Conservation (phyloP, 495 filamentous ascomycete species). For the Mycothermus thermophilus region DNA sequence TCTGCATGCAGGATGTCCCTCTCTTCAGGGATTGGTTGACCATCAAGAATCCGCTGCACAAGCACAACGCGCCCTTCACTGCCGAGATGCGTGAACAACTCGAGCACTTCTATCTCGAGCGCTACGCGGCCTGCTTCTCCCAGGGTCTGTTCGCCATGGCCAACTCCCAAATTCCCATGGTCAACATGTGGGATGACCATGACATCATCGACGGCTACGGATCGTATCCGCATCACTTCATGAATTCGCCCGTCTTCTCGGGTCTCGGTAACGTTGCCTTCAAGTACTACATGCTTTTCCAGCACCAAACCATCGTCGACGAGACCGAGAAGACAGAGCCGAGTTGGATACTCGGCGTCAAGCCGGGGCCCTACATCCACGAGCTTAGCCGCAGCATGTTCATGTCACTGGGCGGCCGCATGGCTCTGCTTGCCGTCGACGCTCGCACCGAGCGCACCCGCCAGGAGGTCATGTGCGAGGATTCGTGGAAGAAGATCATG, state of each 20-base stretch:
- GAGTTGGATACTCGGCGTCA: constrained; percentile 72
- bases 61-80: constrained; percentile 60
- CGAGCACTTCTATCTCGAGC: constrained; percentile 71
- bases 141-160: constrained; percentile 88
- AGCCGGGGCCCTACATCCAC: constrained; percentile 80
- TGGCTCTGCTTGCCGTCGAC: constrained; percentile 78
- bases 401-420: constrained; percentile 61
- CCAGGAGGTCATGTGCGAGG: constrained; percentile 63
- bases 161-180: constrained; percentile 90
- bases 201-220: constrained; percentile 97
- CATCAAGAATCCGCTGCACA: constrained; percentile 65
- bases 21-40: constrained; percentile 71
- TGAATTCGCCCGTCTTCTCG: constrained; percentile 78
- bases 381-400: constrained; percentile 76
- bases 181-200: constrained; percentile 97
- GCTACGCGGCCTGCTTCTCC: constrained; percentile 85
- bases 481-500: constrained; percentile 73
- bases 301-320: constrained; percentile 74
- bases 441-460: constrained; percentile 79
- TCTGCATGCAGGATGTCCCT: constrained; percentile 53
- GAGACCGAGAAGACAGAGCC: constrained; percentile 74
- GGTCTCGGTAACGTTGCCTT: constrained; percentile 83
- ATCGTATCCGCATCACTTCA: constrained; percentile 83
- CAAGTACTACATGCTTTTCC: constrained; percentile 97
- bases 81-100: constrained; percentile 70